These are phyloP conservation scores for Micractinium sp. DNA, from an alignment of 139 green algal species.

Conservation along the genomic window DNA sequence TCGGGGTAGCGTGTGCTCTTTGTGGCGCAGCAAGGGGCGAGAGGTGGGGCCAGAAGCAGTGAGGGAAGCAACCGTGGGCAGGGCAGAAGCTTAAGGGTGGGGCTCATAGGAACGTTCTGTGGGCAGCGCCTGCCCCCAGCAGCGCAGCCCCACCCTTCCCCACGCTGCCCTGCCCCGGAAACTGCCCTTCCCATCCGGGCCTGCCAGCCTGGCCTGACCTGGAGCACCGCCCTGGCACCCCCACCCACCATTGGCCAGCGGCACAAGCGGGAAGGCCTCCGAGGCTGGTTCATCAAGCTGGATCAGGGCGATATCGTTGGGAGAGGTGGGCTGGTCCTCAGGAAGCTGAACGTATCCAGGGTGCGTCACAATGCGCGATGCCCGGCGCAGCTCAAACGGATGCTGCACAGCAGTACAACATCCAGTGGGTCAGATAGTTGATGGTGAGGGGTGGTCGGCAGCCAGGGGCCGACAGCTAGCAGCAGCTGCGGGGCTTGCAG, in stretches of 20 bases:
- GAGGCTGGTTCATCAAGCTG: neutral
- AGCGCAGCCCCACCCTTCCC: too few relatives aligned
- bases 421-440: neutral
- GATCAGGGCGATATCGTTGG: slow-evolving; percentile 23
- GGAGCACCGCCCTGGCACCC: neutral
- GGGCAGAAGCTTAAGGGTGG: too few relatives aligned
- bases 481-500: neutral
- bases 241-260: neutral
- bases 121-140: too few relatives aligned
- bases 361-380: neutral
- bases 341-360: slow-evolving; percentile 2
- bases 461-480: too few relatives aligned
- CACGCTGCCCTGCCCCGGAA: too few relatives aligned
- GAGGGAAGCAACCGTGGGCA: too few relatives aligned
- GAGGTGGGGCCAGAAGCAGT: too few relatives aligned
- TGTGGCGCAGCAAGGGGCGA: too few relatives aligned
- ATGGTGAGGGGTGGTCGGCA: too few relatives aligned
- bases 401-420: neutral
- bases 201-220: neutral
- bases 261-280: neutral
- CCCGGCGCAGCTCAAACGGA: neutral
- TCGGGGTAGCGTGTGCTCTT: too few relatives aligned
- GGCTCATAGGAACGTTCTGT: too few relatives aligned
- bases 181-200: too few relatives aligned
- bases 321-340: slow-evolving; percentile 15